Percentiles rank a stretch among this genome's conserved stretches.
Conservation (phyloP, 192 early-diverging fungal genomes). For the Diversispora eburnea region DNA sequence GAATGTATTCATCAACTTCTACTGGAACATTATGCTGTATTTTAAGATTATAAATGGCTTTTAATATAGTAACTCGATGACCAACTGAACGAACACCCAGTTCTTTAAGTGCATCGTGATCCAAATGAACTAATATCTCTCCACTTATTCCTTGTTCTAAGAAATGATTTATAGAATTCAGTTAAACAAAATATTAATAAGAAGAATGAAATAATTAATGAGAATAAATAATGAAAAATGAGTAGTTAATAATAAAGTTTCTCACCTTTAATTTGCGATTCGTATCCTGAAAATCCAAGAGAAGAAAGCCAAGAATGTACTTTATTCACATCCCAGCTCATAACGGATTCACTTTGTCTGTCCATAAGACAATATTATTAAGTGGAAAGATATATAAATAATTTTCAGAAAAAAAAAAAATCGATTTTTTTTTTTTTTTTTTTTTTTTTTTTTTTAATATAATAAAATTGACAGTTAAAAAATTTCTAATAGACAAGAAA, state of each 20-base stretch:
- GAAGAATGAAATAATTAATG: neutral
- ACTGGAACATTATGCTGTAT: slow-evolving; percentile 73
- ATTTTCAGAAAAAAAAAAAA: too few relatives aligned
- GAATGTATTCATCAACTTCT: slow-evolving; percentile 81
- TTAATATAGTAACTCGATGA: slow-evolving; percentile 82
- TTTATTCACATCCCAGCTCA: slow-evolving; percentile 52
- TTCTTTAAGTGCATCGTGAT: slow-evolving; percentile 89
- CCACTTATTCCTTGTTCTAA: slow-evolving; percentile 88
- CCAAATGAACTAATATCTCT: slow-evolving; percentile 80
- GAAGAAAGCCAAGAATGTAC: slow-evolving; percentile 53
- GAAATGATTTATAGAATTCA: neutral
- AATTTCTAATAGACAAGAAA: too few relatives aligned
- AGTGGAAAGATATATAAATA: too few relatives aligned
- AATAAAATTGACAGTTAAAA: too few relatives aligned
- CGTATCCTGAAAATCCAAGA: slow-evolving; percentile 53
- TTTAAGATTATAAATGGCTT: slow-evolving; percentile 84
- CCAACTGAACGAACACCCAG: slow-evolving; percentile 83
- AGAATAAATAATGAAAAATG: neutral
- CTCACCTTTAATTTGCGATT: slow-evolving; percentile 52
- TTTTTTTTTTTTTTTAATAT: too few relatives aligned
- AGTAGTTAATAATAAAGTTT: neutral
- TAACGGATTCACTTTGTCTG: slow-evolving; percentile 43
- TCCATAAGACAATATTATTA: slow-evolving; percentile 6
- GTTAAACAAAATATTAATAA: too few relatives aligned
- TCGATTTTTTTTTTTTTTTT: too few relatives aligned